These are phyloP conservation scores for Sarocladium kiliense DNA, from an alignment of 2,329 filamentous ascomycete genomes.

Conservation along the genomic window DNA sequence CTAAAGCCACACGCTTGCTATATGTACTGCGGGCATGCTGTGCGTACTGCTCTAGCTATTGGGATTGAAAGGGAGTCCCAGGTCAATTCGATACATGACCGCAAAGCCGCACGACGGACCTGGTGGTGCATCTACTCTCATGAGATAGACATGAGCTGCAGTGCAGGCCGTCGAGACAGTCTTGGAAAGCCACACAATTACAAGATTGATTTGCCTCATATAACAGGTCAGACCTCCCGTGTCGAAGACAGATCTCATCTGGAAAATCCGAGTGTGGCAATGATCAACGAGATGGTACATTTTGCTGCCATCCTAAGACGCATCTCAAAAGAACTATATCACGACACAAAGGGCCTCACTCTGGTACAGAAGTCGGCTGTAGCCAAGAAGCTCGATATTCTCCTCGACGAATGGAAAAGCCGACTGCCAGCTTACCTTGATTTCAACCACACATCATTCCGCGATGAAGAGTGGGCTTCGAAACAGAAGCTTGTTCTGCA, in stretches of 20 bases:
- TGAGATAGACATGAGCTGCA: constrained; percentile 6
- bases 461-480: constrained; percentile 1
- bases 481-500: constrained; percentile 4
- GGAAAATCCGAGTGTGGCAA: background rate
- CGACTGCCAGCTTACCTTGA: background rate
- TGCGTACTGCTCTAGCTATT: background rate
- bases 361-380: constrained; percentile 1
- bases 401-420: constrained; percentile 1
- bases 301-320: constrained; percentile 3
- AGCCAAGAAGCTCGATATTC: background rate
- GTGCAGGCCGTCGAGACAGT: constrained; percentile 2
- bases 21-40: constrained; percentile 4
- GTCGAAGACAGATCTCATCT: background rate
- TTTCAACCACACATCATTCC: background rate
- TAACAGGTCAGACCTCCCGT: background rate
- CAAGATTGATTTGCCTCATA: constrained; percentile 4
- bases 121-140: constrained; percentile 8
- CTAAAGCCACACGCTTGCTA: constrained; percentile 7
- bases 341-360: background rate
- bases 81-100: background rate
- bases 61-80: constrained; percentile 1
- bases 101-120: constrained; percentile 1
- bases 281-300: constrained; percentile 4
- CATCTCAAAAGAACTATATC: background rate
- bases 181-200: constrained; percentile 3